Base-by-base conservation (phyloP, 768 basidiomycete species). In the Mycena pura region DNA sequence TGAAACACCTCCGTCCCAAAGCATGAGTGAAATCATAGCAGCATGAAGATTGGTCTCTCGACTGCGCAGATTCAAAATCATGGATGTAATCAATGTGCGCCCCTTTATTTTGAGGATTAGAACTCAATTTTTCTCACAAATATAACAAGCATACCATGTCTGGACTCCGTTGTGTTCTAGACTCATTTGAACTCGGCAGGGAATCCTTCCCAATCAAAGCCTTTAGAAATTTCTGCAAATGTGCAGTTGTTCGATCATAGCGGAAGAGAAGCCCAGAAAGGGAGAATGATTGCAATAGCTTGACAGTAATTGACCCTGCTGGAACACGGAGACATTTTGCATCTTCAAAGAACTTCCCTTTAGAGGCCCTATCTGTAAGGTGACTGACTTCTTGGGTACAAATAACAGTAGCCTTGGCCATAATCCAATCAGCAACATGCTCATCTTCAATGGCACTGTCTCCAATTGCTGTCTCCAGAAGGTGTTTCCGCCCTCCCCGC, bases 1-100 rank as follows among this genome's bases (percentile, higher is more conserved):
- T 3, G 69, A 55, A 0, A 59, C 64, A 7, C 51, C 43, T 10
- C 40, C 45, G 28, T 68, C 64, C 69, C 69, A 70, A 6, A 70
- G 43, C 6, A 68, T 34, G 5, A 68, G 41, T 19, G 63, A 34
- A 31, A 60, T 68, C 14, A 70, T 63, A 0, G 31, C 45, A 0
- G 43, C 34, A 36, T 70, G 65, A 29, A 65, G 62, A 19, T 57
- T 63, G 13, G 52, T 22, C 17, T 8, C 1, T 2, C 62, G 43
- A 29, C 57, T 58, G 19, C 57, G 44, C 6, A 54, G 31, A 29
- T 64, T 64, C 19, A 64, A 21, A 8, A 53, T 21, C 41, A 64
- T 64, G 5, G 62, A 64, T 11, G 62, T 59, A 6, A 59, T 27
- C 48, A 64, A 7, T 17, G 46, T 56, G 8, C 55, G 61, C 8